A percentile compares a stretch with the other conserved stretches of the same genome.
These are phyloP conservation scores for Podospora fimiseda DNA, from an alignment of 495 filamentous ascomycete species.

Conservation along the genomic window DNA sequence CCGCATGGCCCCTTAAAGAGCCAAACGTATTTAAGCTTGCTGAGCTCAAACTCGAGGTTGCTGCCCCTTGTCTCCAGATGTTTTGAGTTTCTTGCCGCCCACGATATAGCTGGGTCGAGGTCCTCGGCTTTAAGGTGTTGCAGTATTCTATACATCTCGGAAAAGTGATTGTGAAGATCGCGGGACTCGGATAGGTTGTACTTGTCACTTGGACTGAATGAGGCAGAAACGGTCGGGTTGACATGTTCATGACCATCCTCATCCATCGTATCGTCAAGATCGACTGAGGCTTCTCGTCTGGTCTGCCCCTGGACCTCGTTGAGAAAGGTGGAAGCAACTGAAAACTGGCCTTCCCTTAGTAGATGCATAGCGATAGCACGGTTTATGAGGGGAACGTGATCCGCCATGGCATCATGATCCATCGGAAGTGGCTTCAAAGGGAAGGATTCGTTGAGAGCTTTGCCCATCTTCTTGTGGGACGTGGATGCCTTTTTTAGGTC, in stretches of 20 bases:
- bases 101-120: constrained; percentile 74
- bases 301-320: constrained; percentile 45
- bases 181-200: constrained; percentile 52
- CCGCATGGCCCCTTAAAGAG: constrained; percentile 60
- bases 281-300: constrained; percentile 8
- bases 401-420: constrained; percentile 74
- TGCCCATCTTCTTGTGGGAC: constrained; percentile 72
- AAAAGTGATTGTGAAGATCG: constrained; percentile 71
- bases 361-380: constrained; percentile 94
- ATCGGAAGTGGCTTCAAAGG: constrained; percentile 70
- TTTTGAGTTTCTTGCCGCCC: constrained; percentile 65
- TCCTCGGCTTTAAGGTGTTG: constrained; percentile 66
- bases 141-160: constrained; percentile 85
- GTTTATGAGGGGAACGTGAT: constrained; percentile 72
- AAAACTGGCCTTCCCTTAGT: constrained; percentile 87
- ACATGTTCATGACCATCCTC: constrained; percentile 17
- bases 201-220: constrained; percentile 11
- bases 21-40: constrained; percentile 78
- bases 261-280: constrained; percentile 22
- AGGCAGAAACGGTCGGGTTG: constrained; percentile 6
- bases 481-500: constrained; percentile 74
- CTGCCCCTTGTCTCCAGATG: constrained; percentile 75
- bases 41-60: constrained; percentile 92
- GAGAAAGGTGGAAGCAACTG: constrained; percentile 75
- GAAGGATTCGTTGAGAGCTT: constrained; percentile 77